Percentiles rank a stretch among this genome's conserved stretches.
These are phyloP conservation scores for Trichothecium roseum DNA, from an alignment of 2,329 filamentous ascomycete genomes.

Conservation along the genomic window DNA sequence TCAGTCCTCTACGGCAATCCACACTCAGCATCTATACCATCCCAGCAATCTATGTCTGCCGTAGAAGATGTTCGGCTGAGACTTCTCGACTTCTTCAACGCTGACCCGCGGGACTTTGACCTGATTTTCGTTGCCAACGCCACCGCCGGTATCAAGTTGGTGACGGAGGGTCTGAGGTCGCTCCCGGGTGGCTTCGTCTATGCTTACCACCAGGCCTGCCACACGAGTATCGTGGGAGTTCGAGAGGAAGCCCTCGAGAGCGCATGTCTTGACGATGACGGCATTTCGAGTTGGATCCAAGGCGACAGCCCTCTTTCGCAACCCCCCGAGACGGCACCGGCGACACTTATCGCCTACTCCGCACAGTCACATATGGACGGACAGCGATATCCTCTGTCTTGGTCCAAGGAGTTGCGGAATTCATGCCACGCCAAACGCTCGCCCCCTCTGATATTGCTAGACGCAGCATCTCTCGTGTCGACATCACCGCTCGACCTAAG, in stretches of 20 bases:
- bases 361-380: constrained; percentile 94
- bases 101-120: constrained; percentile 73
- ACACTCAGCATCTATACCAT: constrained; percentile 75
- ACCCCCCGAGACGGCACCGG: constrained; percentile 11
- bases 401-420: constrained; percentile 43
- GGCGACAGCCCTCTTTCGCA: constrained; percentile 15
- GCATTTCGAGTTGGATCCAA: constrained; percentile 55
- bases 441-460: constrained; percentile 58
- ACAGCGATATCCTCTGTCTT: constrained; percentile 58
- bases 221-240: constrained; percentile 79
- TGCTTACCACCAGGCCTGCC: constrained; percentile 71
- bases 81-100: constrained; percentile 67
- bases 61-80: constrained; percentile 68
- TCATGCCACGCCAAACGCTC: constrained; percentile 7
- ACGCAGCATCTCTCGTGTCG: constrained; percentile 72
- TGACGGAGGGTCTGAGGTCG: constrained; percentile 66
- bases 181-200: constrained; percentile 65
- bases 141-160: constrained; percentile 81
- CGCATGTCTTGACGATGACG: constrained; percentile 54
- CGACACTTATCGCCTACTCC: constrained; percentile 63
- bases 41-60: constrained; percentile 62
- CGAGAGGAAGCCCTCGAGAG: constrained; percentile 59
- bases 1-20: constrained; percentile 79
- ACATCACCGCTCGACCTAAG: constrained; percentile 68
- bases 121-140: constrained; percentile 88